A percentile compares a stretch with the other conserved stretches of the same genome.
phyloP scores from a whole-genome alignment of 768 basidiomycete genomes.

The Suillus clintonianus region DNA sequence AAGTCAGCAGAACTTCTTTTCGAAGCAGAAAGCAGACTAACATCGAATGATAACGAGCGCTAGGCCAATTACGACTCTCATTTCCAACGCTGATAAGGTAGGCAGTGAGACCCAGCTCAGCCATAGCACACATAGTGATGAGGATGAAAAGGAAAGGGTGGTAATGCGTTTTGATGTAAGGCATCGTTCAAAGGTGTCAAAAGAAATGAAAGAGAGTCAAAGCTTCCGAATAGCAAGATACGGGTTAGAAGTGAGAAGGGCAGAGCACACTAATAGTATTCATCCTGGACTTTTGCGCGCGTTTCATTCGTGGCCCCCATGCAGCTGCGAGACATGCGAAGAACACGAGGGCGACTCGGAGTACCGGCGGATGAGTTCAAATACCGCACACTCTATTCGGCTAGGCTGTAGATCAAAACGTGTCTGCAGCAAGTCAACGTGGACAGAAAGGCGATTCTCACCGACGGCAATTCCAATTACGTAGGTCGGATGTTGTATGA shows the following conservation, averaged over 20 bases:
- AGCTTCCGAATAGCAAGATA: neutral
- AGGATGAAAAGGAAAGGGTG: conserved; percentile 64
- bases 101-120: conserved; percentile 73
- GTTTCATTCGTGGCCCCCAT: conserved; percentile 20
- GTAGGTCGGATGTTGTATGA: neutral
- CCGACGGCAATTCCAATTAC: neutral
- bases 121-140: conserved; percentile 66
- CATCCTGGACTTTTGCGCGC: conserved; percentile 21
- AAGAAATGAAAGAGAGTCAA: conserved; percentile 9
- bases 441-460: neutral
- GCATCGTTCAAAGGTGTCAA: conserved; percentile 30
- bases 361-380: neutral
- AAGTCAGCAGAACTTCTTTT: conserved; percentile 9
- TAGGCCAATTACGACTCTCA: conserved; percentile 61
- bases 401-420: conserved; percentile 1
- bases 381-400: neutral
- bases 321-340: conserved; percentile 26
- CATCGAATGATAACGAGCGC: conserved; percentile 64
- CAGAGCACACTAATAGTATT: conserved; percentile 14
- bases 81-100: conserved; percentile 74
- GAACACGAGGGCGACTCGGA: conserved; percentile 27
- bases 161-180: conserved; percentile 52
- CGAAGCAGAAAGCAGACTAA: conserved; percentile 33
- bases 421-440: neutral
- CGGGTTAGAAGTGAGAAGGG: neutral